These are phyloP conservation scores for Geranium incanum DNA, from an alignment of 441 rosid species.

Conservation along the genomic window DNA sequence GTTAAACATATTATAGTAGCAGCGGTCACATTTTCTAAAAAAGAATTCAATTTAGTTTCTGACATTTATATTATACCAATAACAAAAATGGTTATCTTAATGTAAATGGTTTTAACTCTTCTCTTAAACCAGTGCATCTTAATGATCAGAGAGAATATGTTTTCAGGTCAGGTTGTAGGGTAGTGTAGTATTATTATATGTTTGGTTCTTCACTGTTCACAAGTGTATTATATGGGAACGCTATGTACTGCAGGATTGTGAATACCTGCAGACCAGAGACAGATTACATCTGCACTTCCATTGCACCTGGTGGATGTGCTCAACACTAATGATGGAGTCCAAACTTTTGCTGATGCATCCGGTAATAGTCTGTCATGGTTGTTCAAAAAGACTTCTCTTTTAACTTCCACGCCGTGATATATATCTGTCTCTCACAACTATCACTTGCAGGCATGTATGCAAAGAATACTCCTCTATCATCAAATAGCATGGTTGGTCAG, in stretches of 20 bases:
- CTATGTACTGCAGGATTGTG: constrained; percentile 48
- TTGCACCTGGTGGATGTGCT: constrained; percentile 73
- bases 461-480: constrained; percentile 50
- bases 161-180: background rate
- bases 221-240: constrained; percentile 11
- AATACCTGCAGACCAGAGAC: constrained; percentile 73
- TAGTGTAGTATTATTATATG: background rate
- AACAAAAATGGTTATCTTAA: background rate
- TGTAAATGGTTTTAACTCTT: background rate
- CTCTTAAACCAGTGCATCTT: background rate
- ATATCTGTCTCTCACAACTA: constrained; percentile 14
- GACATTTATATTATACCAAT: background rate
- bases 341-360: constrained; percentile 45
- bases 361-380: constrained; percentile 31
- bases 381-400: constrained; percentile 14
- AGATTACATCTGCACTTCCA: constrained; percentile 70
- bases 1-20: background rate
- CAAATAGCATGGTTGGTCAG: constrained; percentile 53
- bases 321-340: constrained; percentile 49
- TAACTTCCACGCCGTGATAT: constrained; percentile 1
- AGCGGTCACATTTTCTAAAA: too few relatives aligned
- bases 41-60: background rate
- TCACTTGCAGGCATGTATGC: constrained; percentile 52
- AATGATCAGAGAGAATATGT: background rate
- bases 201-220: background rate